A percentile compares a stretch with the other conserved stretches of the same genome.
phyloP scores from a whole-genome alignment of 768 basidiomycete genomes.

The Hirschioporus abietinus region DNA sequence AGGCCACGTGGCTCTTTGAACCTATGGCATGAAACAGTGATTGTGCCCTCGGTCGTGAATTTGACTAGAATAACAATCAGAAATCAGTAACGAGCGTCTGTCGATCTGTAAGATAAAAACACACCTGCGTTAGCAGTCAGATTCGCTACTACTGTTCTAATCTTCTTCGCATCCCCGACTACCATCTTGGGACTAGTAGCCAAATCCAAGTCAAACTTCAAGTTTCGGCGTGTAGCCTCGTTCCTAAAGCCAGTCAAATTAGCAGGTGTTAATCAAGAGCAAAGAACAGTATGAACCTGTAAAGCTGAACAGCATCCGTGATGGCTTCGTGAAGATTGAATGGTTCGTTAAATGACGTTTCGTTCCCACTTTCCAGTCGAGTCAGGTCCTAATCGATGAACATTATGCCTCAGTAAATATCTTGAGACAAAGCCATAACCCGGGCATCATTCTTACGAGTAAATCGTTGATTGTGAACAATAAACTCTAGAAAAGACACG shows the following conservation, averaged over 20 bases:
- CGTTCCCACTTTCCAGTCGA: constrained; percentile 66
- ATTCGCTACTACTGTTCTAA: constrained; percentile 73
- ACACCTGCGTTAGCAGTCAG: constrained; percentile 68
- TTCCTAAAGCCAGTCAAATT: constrained; percentile 26
- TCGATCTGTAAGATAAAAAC: constrained; percentile 19
- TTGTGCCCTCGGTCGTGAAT: constrained; percentile 57
- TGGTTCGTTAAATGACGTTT: constrained; percentile 71
- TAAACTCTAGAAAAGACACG: constrained; percentile 40
- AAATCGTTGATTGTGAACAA: constrained; percentile 83
- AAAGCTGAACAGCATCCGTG: constrained; percentile 55
- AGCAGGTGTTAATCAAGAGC: neutral
- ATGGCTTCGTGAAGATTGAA: constrained; percentile 62
- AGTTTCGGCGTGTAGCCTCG: constrained; percentile 57
- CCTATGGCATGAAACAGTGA: constrained; percentile 52
- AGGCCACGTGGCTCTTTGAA: constrained; percentile 49
- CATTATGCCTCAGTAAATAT: neutral
- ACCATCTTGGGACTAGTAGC: constrained; percentile 50
- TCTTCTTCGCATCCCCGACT: constrained; percentile 68
- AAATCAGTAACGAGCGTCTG: too few relatives aligned
- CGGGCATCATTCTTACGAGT: constrained; percentile 33
- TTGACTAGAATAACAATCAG: constrained; percentile 44
- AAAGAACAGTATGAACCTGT: constrained; percentile 24
- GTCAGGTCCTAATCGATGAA: constrained; percentile 53
- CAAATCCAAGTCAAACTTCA: constrained; percentile 56
- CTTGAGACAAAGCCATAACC: neutral